Conservation (phyloP, 768 basidiomycete species). For the Hortiboletus campestris region DNA sequence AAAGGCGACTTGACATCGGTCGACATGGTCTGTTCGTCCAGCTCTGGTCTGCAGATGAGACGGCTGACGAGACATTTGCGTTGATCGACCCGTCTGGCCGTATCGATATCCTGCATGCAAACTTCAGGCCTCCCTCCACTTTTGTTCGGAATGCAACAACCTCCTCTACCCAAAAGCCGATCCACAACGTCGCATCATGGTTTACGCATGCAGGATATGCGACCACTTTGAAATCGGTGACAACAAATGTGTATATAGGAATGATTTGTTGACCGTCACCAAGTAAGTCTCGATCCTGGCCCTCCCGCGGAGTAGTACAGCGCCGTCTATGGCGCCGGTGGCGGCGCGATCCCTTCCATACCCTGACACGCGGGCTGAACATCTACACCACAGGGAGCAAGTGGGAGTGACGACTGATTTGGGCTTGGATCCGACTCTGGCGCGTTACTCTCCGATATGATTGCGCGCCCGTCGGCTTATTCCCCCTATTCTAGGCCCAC, state of each 20-base stretch:
- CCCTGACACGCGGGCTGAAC: background rate
- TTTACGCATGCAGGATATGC: constrained; percentile 92
- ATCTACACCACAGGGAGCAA: constrained; percentile 66
- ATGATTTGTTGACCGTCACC: constrained; percentile 90
- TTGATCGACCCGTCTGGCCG: background rate
- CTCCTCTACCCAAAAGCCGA: constrained; percentile 93
- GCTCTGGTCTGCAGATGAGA: background rate
- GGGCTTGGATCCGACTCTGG: constrained; percentile 86
- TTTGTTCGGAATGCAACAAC: constrained; percentile 95
- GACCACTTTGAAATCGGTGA: constrained; percentile 79
- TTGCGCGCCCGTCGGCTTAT: background rate
- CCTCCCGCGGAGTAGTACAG: background rate
- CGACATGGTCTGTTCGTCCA: constrained; percentile 28
- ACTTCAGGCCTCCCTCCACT: constrained; percentile 75
- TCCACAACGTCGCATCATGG: constrained; percentile 76
- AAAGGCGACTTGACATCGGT: constrained; percentile 17
- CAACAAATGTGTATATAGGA: constrained; percentile 88
- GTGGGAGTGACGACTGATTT: constrained; percentile 88
- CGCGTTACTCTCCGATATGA: constrained; percentile 30
- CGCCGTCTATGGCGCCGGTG: constrained; percentile 4
- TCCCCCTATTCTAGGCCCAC: constrained; percentile 56
- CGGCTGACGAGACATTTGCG: constrained; percentile 16
- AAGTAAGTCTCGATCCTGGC: constrained; percentile 54
- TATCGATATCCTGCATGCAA: background rate
- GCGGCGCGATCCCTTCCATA: constrained; percentile 5